Evolutionary conservation across 2,329 filamentous ascomycete species (phyloP).

Genomic region (Pleoardoris graminearum): DNA sequence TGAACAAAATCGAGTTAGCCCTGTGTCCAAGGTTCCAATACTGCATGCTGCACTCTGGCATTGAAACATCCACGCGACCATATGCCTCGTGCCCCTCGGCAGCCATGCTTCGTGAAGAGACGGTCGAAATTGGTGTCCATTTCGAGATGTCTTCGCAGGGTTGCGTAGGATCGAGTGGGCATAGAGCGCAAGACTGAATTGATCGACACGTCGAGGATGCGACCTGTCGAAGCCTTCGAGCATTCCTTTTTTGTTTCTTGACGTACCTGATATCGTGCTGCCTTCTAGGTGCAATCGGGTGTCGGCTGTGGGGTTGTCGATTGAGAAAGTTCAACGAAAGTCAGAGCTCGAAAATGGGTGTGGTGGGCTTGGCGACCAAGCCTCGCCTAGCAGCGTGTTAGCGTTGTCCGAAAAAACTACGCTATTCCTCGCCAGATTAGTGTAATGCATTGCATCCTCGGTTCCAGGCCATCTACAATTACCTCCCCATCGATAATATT

Average conservation of each 20-base stretch:
- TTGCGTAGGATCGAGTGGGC: background rate
- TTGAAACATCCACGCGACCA: background rate
- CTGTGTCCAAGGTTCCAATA: background rate
- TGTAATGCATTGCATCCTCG: too few relatives aligned
- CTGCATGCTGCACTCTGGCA: background rate
- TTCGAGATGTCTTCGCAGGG: constrained; percentile 2
- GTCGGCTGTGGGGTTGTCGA: constrained; percentile 35
- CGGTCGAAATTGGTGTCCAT: background rate
- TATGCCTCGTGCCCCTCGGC: background rate
- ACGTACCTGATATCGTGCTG: constrained; percentile 42
- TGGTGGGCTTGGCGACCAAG: too few relatives aligned
- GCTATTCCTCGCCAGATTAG: too few relatives aligned
- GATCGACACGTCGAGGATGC: background rate
- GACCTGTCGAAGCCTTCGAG: constrained; percentile 14
- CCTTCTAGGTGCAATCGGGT: constrained; percentile 42
- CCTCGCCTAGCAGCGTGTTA: too few relatives aligned
- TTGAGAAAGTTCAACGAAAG: constrained; percentile 10
- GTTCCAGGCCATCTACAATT: too few relatives aligned
- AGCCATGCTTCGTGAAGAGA: constrained; percentile 1
- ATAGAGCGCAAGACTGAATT: background rate
- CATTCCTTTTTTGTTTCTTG: too few relatives aligned
- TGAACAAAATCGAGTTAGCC: constrained; percentile 34
- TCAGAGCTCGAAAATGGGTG: background rate
- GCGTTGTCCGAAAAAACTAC: too few relatives aligned
- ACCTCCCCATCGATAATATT: too few relatives aligned